Base-by-base conservation (phyloP, 2,329 filamentous ascomycete species). In the Xylaria sp. region DNA sequence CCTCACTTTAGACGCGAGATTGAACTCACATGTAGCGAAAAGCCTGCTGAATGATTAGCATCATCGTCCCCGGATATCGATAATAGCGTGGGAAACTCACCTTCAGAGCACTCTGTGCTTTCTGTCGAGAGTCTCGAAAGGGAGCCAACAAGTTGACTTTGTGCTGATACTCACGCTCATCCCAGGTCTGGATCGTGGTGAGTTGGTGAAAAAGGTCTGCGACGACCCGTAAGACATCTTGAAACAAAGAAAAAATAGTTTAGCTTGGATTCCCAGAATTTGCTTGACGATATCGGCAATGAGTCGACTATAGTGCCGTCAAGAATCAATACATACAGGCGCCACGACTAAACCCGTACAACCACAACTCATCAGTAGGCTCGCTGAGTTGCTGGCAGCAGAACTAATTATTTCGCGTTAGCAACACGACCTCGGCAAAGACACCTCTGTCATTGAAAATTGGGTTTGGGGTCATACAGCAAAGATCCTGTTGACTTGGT, bases 281-380 rank as follows among this genome's bases (percentile, higher is more conserved):
- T 38, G 7, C 47, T 50, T 45, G 38, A 17, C 15, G 22, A 36
- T 20, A 38, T 51, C 42, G 57, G 22, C 25, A 20, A 33, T 20
- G 42, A 36, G 17, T n/a, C 15, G 22, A 61, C 27, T 51, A 15
- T 27, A 59, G 13, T 15, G 29, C 11, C 31, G 20, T 58, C 44
- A 45, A 55, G 47, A 53, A n/a, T 15, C 6, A 22, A 49, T 54
- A 69, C 69, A 33, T 69, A 72, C 72, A 81, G 1, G 79, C 79
- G 17, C 80, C 80, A 49, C 79, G 75, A 36, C 78, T 78, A 66
- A 79, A 79, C 10, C 79, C 80, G 45, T 78, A 81, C 7, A 82
- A 67, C 72, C 78, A 81, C 1, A 82, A 65, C 63, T 82, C 79
- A 65, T 81, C 78, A 25, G 68, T 71, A 22, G 65, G 11, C 38